A percentile compares a stretch with the other conserved stretches of the same genome.
Evolutionary conservation across 2,329 filamentous ascomycete species (phyloP).

Genomic region (Whalleya microplaca): DNA sequence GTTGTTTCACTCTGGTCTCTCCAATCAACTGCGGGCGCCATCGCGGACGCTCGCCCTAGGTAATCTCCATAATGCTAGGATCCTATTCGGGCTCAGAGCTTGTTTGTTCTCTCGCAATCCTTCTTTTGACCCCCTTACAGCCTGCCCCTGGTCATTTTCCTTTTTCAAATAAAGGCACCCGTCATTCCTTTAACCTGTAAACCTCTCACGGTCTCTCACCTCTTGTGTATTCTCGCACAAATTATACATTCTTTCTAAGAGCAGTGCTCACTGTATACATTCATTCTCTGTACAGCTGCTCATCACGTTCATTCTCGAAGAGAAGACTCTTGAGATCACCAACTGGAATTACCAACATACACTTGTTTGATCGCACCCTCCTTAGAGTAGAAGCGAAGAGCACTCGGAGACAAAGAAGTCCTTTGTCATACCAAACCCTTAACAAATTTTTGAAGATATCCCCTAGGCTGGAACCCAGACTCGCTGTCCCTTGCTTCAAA

Average conservation of each 20-base stretch:
- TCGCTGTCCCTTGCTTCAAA: slow-evolving; percentile 7
- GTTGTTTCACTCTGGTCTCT: slow-evolving; percentile 20
- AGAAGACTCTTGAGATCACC: slow-evolving; percentile 13
- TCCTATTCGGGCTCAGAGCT: neutral
- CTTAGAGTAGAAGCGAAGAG: slow-evolving; percentile 10
- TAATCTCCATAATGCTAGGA: neutral
- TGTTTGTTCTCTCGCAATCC: neutral
- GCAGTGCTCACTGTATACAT: slow-evolving; percentile 42
- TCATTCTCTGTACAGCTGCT: slow-evolving; percentile 35
- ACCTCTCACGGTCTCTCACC: slow-evolving; percentile 6
- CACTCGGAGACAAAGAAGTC: slow-evolving; percentile 9
- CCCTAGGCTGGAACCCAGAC: slow-evolving; percentile 33
- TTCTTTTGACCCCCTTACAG: neutral
- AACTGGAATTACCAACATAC: slow-evolving; percentile 2
- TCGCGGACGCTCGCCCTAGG: neutral
- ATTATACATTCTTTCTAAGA: slow-evolving; percentile 38
- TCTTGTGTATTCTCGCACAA: slow-evolving; percentile 22
- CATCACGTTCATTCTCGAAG: slow-evolving; percentile 34
- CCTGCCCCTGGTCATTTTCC: neutral
- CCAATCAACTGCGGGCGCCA: slow-evolving; percentile 13
- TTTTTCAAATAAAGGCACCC: slow-evolving; percentile 25
- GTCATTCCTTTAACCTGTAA: slow-evolving; percentile 23
- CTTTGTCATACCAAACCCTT: slow-evolving; percentile 12
- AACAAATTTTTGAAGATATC: slow-evolving; percentile 25
- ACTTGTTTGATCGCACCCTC: neutral